Evolutionary conservation across 306 rosid species (phyloP).

Genomic region (Heteromeles arbutifolia): DNA sequence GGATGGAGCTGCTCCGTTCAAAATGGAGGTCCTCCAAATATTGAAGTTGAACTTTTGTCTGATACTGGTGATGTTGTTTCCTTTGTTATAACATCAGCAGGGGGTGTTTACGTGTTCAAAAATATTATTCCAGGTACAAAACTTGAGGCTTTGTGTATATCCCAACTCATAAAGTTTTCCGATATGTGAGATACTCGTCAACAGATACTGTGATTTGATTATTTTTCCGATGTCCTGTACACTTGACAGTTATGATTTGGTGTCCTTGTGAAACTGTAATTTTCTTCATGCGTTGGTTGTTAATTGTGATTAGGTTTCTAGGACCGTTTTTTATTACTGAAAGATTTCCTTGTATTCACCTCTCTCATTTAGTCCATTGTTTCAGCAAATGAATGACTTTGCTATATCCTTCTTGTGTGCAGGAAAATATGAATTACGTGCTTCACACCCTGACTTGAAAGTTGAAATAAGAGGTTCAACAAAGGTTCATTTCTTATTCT

Average conservation of each 20-base stretch:
- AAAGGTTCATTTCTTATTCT: slow-evolving; percentile 46
- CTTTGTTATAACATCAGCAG: slow-evolving; percentile 59
- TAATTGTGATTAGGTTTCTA: neutral
- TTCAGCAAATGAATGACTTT: slow-evolving; percentile 5
- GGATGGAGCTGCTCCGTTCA: slow-evolving; percentile 70
- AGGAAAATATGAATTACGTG: slow-evolving; percentile 77
- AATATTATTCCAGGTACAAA: slow-evolving; percentile 79
- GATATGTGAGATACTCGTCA: neutral
- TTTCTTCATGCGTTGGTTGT: neutral
- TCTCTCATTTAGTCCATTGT: neutral
- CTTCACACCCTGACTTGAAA: slow-evolving; percentile 72
- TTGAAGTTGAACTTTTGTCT: slow-evolving; percentile 73
- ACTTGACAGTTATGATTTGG: neutral
- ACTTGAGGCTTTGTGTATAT: neutral
- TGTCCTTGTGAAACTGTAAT: neutral
- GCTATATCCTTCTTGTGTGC: slow-evolving; percentile 23
- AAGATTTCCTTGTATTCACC: neutral
- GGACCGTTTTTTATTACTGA: neutral
- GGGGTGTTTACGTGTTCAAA: slow-evolving; percentile 71
- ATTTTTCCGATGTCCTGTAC: neutral
- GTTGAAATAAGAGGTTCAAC: slow-evolving; percentile 72
- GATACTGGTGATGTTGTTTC: slow-evolving; percentile 56
- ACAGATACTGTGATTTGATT: neutral
- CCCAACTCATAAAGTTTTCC: neutral
- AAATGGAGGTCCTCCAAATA: slow-evolving; percentile 81